phyloP scores from a whole-genome alignment of 139 green algal species.

The Tetradesmus obliquus region DNA sequence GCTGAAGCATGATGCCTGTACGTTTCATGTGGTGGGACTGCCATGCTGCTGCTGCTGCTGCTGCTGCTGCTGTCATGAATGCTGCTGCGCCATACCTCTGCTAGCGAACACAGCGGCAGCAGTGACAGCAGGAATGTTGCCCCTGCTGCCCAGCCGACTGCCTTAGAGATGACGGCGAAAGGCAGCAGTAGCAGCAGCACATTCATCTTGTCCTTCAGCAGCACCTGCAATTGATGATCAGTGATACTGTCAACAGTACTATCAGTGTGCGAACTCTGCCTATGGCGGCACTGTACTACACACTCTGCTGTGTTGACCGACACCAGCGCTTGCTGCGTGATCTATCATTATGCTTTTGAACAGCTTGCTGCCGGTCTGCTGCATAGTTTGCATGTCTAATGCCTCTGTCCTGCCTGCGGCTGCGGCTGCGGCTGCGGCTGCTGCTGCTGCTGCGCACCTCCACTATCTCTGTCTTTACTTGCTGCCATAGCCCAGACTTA shows the following conservation, averaged over 20 bases:
- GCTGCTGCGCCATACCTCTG: slow-evolving; percentile 57
- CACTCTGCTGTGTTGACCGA: too few species aligned
- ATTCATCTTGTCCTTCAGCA: slow-evolving; percentile 68
- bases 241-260: background rate
- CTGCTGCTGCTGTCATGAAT: background rate
- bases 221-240: slow-evolving; percentile 13
- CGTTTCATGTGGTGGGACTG: background rate
- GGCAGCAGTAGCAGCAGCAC: slow-evolving; percentile 61
- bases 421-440: too few species aligned
- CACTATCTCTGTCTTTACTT: background rate
- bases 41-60: background rate
- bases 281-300: too few species aligned
- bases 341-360: too few species aligned
- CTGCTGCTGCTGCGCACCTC: background rate
- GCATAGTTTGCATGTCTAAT: too few species aligned
- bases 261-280: background rate
- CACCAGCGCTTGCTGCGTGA: too few species aligned
- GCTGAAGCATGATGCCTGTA: background rate
- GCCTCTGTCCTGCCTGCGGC: too few species aligned
- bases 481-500: background rate
- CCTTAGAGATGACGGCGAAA: slow-evolving; percentile 55
- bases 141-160: slow-evolving; percentile 51
- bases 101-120: slow-evolving; percentile 66
- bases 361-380: too few species aligned
- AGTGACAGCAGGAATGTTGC: slow-evolving; percentile 61